These are phyloP conservation scores for Forsythia viridissima DNA, from an alignment of 257 asterid genomes.

Conservation along the genomic window DNA sequence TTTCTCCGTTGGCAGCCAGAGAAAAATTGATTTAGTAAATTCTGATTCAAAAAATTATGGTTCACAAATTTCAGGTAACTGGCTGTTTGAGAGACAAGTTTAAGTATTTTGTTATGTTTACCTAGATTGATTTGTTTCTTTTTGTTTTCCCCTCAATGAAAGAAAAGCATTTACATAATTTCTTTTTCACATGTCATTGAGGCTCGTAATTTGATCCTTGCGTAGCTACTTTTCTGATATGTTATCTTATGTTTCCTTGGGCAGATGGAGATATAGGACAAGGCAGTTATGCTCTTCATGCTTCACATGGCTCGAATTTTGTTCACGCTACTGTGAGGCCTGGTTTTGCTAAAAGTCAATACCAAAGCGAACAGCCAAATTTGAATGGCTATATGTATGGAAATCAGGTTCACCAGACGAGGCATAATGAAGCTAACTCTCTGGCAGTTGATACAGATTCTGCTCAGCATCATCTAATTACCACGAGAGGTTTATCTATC, in stretches of 20 bases:
- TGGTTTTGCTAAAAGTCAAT: constrained; percentile 50
- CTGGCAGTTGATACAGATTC: constrained; percentile 58
- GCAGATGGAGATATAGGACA: constrained; percentile 69
- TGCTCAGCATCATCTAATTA: constrained; percentile 41
- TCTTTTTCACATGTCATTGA: neutral
- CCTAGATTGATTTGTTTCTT: neutral
- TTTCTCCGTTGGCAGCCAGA: constrained; percentile 64
- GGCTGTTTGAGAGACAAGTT: constrained; percentile 11
- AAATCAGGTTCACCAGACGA: constrained; percentile 56
- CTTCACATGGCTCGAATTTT: constrained; percentile 57
- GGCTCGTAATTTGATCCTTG: neutral
- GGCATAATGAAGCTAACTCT: constrained; percentile 66
- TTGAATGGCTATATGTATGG: constrained; percentile 62
- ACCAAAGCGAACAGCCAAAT: constrained; percentile 59
- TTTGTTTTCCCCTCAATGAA: neutral
- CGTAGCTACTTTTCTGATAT: neutral
- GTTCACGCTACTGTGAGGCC: constrained; percentile 57
- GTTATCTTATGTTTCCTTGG: constrained; percentile 20
- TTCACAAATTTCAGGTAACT: constrained; percentile 32
- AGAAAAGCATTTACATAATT: neutral
- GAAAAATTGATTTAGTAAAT: constrained; percentile 45
- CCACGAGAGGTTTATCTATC: constrained; percentile 53
- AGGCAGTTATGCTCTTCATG: constrained; percentile 51
- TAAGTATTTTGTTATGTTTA: neutral
- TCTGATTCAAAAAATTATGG: constrained; percentile 48